A percentile compares a stretch with the other conserved stretches of the same genome.
Conservation (phyloP, 352 stramenopile species). For the Hyphochytrium catenoides region DNA sequence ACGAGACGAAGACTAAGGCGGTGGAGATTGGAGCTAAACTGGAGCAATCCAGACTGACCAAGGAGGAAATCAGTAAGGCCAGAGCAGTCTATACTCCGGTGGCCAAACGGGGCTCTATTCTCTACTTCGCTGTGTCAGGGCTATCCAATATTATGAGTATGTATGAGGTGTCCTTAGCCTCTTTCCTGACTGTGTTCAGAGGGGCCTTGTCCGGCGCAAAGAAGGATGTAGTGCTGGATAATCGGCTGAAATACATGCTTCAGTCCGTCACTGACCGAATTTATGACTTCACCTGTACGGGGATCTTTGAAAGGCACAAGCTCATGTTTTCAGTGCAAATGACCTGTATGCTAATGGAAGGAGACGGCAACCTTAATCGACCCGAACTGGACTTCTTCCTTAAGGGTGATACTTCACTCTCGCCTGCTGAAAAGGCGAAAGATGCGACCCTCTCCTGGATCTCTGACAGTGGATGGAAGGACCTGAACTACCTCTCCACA, state of each 20-base stretch:
- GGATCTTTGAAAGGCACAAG: constrained; percentile 92
- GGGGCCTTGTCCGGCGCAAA: constrained; percentile 67
- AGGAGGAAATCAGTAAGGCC: constrained; percentile 76
- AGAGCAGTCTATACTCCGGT: constrained; percentile 71
- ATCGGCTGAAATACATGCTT: constrained; percentile 62
- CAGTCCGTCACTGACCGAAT: constrained; percentile 72
- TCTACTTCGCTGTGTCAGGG: constrained; percentile 79
- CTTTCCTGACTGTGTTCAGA: constrained; percentile 73
- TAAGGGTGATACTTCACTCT: constrained; percentile 80
- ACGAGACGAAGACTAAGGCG: constrained; percentile 82
- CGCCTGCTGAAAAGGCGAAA: constrained; percentile 31
- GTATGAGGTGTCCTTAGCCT: constrained; percentile 82
- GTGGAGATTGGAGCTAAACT: constrained; percentile 79
- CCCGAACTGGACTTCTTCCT: constrained; percentile 82
- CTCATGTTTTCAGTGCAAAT: constrained; percentile 91
- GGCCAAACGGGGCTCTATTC: constrained; percentile 67
- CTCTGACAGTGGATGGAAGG: constrained; percentile 66
- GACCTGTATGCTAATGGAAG: constrained; percentile 81
- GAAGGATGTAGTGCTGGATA: constrained; percentile 64
- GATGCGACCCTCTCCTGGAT: constrained; percentile 59
- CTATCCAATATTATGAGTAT: constrained; percentile 80
- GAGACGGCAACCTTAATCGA: constrained; percentile 47
- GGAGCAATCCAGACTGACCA: constrained; percentile 72
- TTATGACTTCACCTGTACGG: constrained; percentile 89
- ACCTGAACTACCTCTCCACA: constrained; percentile 52